Evolutionary conservation across 805 yeast genomes (phyloP).

Genomic region (Pichia thaimueangensis): DNA sequence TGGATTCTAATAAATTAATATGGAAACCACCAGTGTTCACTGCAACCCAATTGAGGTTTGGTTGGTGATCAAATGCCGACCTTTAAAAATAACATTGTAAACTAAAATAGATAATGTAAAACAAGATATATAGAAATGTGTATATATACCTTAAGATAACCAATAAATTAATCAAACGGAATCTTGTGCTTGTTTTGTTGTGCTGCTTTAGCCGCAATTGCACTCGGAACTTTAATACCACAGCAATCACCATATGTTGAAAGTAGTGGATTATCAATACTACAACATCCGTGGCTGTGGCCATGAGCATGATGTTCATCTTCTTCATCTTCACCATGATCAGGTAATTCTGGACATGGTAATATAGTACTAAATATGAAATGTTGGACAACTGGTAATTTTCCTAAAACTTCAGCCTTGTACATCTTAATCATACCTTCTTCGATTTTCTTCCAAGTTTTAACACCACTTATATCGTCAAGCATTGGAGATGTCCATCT

Average conservation of each 20-base stretch:
- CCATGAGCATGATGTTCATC: constrained; percentile 15
- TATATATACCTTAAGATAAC: too few species aligned
- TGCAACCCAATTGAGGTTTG: constrained; percentile 91
- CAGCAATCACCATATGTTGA: constrained; percentile 96
- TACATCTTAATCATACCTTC: constrained; percentile 97
- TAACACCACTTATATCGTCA: constrained; percentile 90
- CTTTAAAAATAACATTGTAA: neutral
- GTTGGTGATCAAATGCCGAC: constrained; percentile 52
- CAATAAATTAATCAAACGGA: constrained; percentile 53
- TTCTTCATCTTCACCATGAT: constrained; percentile 23
- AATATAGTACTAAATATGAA: constrained; percentile 74
- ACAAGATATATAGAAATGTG: too few species aligned
- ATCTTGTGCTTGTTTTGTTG: constrained; percentile 37
- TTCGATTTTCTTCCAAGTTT: constrained; percentile 82
- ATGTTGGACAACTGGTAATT: constrained; percentile 92
- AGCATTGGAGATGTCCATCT: constrained; percentile 97
- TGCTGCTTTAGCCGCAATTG: constrained; percentile 78
- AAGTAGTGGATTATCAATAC: constrained; percentile 29
- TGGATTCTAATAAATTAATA: constrained; percentile 62
- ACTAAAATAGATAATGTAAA: too few species aligned
- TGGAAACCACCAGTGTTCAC: constrained; percentile 98
- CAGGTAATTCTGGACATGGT: constrained; percentile 66
- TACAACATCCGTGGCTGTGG: constrained; percentile 18
- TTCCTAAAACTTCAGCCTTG: constrained; percentile 83
- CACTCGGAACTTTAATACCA: constrained; percentile 94